These are phyloP conservation scores for Colletotrichum musae DNA, from an alignment of 2,329 filamentous ascomycete species.

Conservation along the genomic window DNA sequence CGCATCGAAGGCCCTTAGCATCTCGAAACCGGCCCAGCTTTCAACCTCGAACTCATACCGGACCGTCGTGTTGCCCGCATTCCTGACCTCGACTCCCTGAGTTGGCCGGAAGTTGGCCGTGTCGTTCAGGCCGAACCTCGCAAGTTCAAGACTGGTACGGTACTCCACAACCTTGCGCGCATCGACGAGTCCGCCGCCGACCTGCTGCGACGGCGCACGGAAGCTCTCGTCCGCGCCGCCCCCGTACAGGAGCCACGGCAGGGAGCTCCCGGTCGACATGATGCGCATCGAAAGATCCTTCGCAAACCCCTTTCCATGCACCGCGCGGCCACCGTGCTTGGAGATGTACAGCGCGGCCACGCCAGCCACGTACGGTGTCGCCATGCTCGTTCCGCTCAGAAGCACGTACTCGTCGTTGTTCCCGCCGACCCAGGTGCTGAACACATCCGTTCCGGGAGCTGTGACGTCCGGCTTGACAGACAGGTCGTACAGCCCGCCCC, in stretches of 20 bases:
- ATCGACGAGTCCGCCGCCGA: conserved; percentile 57
- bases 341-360: conserved; percentile 55
- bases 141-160: conserved; percentile 50
- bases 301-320: conserved; percentile 51
- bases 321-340: conserved; percentile 48
- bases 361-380: conserved; percentile 61
- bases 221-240: conserved; percentile 24
- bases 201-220: conserved; percentile 54
- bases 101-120: conserved; percentile 52
- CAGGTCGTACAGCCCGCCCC: conserved; percentile 50
- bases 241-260: conserved; percentile 44
- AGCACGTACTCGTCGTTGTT: conserved; percentile 52
- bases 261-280: conserved; percentile 44
- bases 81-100: conserved; percentile 28
- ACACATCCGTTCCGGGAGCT: conserved; percentile 56
- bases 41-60: conserved; percentile 36
- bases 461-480: conserved; percentile 60
- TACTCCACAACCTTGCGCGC: conserved; percentile 54
- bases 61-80: conserved; percentile 12
- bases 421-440: conserved; percentile 54
- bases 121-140: conserved; percentile 58
- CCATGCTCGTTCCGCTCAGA: conserved; percentile 65
- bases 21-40: conserved; percentile 36
- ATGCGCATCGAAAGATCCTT: conserved; percentile 52
- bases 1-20: conserved; percentile 44